Evolutionary conservation across 2,329 filamentous ascomycete genomes (phyloP).

Genomic region (Thermoascus crustaceus): DNA sequence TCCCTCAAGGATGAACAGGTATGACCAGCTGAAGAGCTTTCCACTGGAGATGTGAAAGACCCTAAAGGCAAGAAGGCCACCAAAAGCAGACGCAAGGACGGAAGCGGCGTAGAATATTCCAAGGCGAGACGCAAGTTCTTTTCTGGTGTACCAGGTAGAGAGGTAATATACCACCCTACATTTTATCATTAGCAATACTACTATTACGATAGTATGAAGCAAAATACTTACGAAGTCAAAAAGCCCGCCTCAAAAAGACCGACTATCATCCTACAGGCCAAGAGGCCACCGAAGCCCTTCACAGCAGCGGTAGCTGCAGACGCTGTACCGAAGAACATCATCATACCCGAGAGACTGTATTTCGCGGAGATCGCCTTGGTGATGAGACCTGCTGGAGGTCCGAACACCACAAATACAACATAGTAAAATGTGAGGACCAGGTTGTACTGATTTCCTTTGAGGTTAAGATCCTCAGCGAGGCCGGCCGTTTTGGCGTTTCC

Average conservation of each 20-base stretch:
- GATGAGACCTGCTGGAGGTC: conserved; percentile 18
- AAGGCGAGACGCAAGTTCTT: conserved; percentile 19
- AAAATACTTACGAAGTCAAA: conserved; percentile 2
- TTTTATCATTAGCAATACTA: too few relatives aligned
- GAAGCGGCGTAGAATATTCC: conserved; percentile 24
- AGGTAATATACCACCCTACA: too few relatives aligned
- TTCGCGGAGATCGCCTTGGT: conserved; percentile 22
- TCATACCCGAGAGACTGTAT: conserved; percentile 19
- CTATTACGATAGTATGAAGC: too few relatives aligned
- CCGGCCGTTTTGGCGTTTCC: conserved; percentile 20
- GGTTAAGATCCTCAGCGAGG: conserved; percentile 12
- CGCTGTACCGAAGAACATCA: conserved; percentile 18
- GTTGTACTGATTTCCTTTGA: conserved; percentile 19
- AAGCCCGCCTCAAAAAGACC: conserved; percentile 2
- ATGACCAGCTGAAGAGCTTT: conserved; percentile 32
- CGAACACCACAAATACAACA: conserved; percentile 20
- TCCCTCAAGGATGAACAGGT: conserved; percentile 42
- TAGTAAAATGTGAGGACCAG: conserved; percentile 21
- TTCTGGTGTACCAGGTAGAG: conserved; percentile 23
- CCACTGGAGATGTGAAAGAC: conserved; percentile 32
- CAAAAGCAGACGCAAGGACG: conserved; percentile 23
- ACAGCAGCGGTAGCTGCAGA: conserved; percentile 16
- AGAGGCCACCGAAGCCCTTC: conserved; percentile 16
- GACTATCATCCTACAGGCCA: not conserved
- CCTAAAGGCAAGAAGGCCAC: conserved; percentile 29